These are phyloP conservation scores for Exophiala lecanii-corni DNA, from an alignment of 2,329 filamentous ascomycete species.

Conservation along the genomic window DNA sequence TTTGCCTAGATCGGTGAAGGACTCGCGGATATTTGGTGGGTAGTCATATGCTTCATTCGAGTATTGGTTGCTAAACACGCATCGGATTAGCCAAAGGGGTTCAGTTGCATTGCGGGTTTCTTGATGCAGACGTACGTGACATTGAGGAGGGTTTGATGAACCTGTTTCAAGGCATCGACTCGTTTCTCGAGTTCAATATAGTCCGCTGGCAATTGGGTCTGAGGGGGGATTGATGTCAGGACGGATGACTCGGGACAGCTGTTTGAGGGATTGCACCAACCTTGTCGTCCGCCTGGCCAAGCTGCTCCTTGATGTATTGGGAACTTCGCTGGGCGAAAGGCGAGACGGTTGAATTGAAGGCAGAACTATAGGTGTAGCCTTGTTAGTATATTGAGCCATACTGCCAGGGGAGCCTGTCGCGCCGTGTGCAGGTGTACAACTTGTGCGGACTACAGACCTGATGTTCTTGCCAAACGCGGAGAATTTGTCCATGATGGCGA, in stretches of 20 bases:
- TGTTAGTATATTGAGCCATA: too few relatives aligned
- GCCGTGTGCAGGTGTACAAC: too few relatives aligned
- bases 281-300: constrained; percentile 93
- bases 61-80: constrained; percentile 75
- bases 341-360: constrained; percentile 73
- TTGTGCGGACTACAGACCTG: constrained; percentile 50
- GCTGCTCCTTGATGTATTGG: constrained; percentile 96
- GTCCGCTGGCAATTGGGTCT: constrained; percentile 95
- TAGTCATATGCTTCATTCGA: constrained; percentile 86
- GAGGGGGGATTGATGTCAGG: constrained; percentile 8
- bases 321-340: constrained; percentile 91
- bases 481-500: constrained; percentile 60
- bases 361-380: constrained; percentile 41
- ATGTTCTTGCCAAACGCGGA: constrained; percentile 67
- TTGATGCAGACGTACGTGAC: constrained; percentile 72
- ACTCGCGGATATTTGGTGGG: constrained; percentile 95
- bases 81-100: constrained; percentile 9
- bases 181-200: constrained; percentile 99
- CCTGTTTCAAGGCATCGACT: constrained; percentile 93
- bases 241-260: too few relatives aligned
- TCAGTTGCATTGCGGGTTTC: too few relatives aligned
- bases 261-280: too few relatives aligned
- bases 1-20: constrained; percentile 90
- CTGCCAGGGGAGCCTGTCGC: too few relatives aligned
- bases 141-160: constrained; percentile 93